Evolutionary conservation across 179 eudicot genomes (phyloP).

Genomic region (Corrigiola litoralis): DNA sequence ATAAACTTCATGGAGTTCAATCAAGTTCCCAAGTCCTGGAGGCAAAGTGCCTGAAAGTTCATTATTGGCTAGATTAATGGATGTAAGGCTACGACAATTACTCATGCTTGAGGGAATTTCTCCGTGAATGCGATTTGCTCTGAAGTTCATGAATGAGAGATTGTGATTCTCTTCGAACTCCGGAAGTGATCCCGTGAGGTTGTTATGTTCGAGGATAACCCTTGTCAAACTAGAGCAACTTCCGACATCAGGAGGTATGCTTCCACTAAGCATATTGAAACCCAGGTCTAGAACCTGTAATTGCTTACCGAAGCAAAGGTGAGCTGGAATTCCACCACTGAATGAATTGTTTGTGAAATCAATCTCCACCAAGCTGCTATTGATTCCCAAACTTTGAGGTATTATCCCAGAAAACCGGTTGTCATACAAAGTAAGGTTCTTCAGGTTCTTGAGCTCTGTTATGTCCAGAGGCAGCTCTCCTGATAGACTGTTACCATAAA

Average conservation of each 20-base stretch:
- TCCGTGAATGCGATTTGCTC: constrained; percentile 49
- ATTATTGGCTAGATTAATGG: constrained; percentile 49
- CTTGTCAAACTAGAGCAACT: constrained; percentile 51
- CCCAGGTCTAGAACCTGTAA: constrained; percentile 45
- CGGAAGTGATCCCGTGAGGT: constrained; percentile 55
- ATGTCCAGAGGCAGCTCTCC: constrained; percentile 63
- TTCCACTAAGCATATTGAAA: constrained; percentile 49
- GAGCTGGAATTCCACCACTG: constrained; percentile 57
- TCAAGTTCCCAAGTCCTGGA: constrained; percentile 47
- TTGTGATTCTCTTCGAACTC: constrained; percentile 38
- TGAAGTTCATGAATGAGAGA: constrained; percentile 47
- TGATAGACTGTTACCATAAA: constrained; percentile 45
- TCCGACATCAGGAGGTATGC: constrained; percentile 57
- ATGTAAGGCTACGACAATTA: constrained; percentile 38
- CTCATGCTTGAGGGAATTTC: constrained; percentile 46
- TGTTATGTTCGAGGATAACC: constrained; percentile 47
- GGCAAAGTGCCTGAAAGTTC: constrained; percentile 53
- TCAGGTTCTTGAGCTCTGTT: constrained; percentile 43
- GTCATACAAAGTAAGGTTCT: constrained; percentile 42
- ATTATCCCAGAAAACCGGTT: constrained; percentile 60
- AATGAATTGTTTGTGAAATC: constrained; percentile 65
- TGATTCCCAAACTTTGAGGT: constrained; percentile 59
- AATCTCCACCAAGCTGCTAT: constrained; percentile 41
- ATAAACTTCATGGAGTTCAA: constrained; percentile 39
- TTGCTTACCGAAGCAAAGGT: constrained; percentile 46